A percentile compares a stretch with the other conserved stretches of the same genome.
These are phyloP conservation scores for Lathyrus sativus DNA, from an alignment of 306 rosid genomes.

Conservation along the genomic window DNA sequence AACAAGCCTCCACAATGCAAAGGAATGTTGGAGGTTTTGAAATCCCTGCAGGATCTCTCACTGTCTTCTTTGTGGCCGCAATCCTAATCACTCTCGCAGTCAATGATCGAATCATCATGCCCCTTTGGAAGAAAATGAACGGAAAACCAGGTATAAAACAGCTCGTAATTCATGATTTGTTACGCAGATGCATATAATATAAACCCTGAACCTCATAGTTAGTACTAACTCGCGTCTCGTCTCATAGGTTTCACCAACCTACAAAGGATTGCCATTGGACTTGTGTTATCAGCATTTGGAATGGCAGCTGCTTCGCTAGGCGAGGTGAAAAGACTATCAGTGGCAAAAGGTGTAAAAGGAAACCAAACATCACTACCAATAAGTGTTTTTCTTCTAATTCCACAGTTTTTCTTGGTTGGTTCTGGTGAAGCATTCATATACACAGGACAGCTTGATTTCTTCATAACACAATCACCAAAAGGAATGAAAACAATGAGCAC, in stretches of 20 bases:
- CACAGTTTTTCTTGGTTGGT: slow-evolving; percentile 86
- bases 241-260: slow-evolving; percentile 74
- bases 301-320: slow-evolving; percentile 71
- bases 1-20: slow-evolving; percentile 90
- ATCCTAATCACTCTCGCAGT: slow-evolving; percentile 67
- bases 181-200: background rate
- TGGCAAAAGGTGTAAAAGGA: slow-evolving; percentile 48
- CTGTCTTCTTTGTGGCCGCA: slow-evolving; percentile 84
- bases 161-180: background rate
- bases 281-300: slow-evolving; percentile 60
- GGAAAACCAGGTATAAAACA: slow-evolving; percentile 72
- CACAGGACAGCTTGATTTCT: slow-evolving; percentile 95
- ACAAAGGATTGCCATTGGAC: slow-evolving; percentile 83
- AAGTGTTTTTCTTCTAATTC: slow-evolving; percentile 75
- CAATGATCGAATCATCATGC: slow-evolving; percentile 82
- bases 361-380: slow-evolving; percentile 56
- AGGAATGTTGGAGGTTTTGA: slow-evolving; percentile 65
- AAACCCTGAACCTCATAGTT: background rate
- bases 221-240: background rate
- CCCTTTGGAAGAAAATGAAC: slow-evolving; percentile 71
- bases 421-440: slow-evolving; percentile 96
- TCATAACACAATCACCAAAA: slow-evolving; percentile 89
- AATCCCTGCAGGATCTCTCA: slow-evolving; percentile 91
- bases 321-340: slow-evolving; percentile 64
- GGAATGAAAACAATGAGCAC: slow-evolving; percentile 99